Evolutionary conservation across 1,284 basidiomycete species (phyloP), one percentile per base, ranked within the genome.

Genomic region (Ceratobasidium theobromae): DNA sequence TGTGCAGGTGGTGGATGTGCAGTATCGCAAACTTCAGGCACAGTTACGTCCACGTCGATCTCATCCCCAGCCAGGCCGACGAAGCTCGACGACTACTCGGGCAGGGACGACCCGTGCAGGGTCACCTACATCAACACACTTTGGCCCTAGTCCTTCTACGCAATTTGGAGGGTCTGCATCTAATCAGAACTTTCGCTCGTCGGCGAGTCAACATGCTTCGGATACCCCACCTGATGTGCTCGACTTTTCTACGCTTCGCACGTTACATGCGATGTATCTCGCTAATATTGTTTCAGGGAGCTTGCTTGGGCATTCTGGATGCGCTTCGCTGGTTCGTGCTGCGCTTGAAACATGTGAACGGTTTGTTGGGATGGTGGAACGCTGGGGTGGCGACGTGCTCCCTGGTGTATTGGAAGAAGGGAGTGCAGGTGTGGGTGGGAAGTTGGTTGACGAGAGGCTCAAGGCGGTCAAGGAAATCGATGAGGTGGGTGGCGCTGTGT

Each of bases 381-480:
- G 92, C 52, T 96, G 93, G 93, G 91, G 91, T n/a, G 93, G 92
- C 0, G 92, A 95, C 73, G 85, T 95, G 2, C 78, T 95, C 1
- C 93, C 93, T 9, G 89, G 88, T 0, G 78, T 95, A 45, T 76
- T 95, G 41, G 86, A 86, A 69, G 92, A 93, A 72, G 90, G 89
- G 25, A 89, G 87, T 72, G 73, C 89, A 52, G 78, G 79, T 3
- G 73, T 73, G 3, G 82, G 82, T 14, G 89, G 87, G 3, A 78
- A 78, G 41, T 80, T 87, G 81, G 88, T 94, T 0, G 80, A 81
- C 69, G 87, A 92, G 71, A 81, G 92, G 52, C 82, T 83, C 74
- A 72, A 74, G 8, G 77, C 85, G 32, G 85, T 95, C 5, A 81
- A 84, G 9, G 86, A 90, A 70, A 87, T 93, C 68, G 86, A 88